Evolutionary conservation across 805 yeast species (phyloP).

Genomic region (Wickerhamomyces subpelliculosus): DNA sequence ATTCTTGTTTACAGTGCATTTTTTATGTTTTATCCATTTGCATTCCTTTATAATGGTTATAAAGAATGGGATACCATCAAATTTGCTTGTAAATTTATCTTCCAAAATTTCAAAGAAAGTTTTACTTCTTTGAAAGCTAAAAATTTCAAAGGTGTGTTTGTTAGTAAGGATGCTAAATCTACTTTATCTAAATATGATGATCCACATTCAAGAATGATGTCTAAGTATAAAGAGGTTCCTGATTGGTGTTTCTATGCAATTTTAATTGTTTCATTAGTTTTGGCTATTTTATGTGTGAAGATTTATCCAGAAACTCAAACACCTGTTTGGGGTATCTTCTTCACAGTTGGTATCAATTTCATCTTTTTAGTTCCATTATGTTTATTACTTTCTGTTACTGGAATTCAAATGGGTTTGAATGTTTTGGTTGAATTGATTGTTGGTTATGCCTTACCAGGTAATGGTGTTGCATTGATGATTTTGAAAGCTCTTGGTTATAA

Average conservation of each 20-base stretch:
- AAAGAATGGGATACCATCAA: conserved; percentile 32
- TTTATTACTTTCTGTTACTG: conserved; percentile 38
- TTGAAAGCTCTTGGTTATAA: conserved; percentile 46
- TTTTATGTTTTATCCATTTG: conserved; percentile 36
- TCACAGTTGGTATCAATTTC: conserved; percentile 40
- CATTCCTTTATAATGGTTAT: conserved; percentile 35
- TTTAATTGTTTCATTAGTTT: conserved; percentile 31
- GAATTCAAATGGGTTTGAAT: conserved; percentile 37
- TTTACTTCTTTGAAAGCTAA: no score
- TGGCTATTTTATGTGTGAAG: conserved; percentile 36
- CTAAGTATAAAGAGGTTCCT: conserved; percentile 49
- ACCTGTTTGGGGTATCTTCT: conserved; percentile 51
- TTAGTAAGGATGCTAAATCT: no score
- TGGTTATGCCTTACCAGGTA: conserved; percentile 48
- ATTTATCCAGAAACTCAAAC: conserved; percentile 34
- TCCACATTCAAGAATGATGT: conserved; percentile 51
- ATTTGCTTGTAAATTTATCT: conserved; percentile 31
- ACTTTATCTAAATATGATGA: conserved; percentile 27
- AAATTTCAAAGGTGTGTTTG: no score
- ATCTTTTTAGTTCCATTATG: conserved; percentile 42
- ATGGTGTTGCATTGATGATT: conserved; percentile 44
- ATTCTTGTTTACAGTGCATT: conserved; percentile 49
- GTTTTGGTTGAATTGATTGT: conserved; percentile 46
- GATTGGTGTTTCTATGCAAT: conserved; percentile 36
- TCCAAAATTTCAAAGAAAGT: conserved; percentile 24